Conservation (phyloP, 495 filamentous ascomycete genomes). For the Parmelia sp. region DNA sequence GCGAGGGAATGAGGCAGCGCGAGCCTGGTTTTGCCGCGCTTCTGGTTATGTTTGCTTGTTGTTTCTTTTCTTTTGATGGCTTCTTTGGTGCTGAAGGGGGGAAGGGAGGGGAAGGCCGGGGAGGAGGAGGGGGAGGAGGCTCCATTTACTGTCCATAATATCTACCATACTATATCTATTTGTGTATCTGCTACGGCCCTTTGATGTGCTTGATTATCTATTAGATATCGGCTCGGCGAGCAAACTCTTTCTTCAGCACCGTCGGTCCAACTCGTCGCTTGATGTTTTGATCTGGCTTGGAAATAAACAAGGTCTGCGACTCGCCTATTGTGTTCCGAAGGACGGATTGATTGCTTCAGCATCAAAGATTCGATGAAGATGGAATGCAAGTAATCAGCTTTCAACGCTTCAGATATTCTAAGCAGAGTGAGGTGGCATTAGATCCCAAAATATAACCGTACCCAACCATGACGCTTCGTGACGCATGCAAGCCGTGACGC, state of each 20-base stretch:
- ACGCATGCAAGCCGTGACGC: neutral
- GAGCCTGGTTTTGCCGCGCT: neutral
- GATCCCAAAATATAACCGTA: neutral
- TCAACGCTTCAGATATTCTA: no score
- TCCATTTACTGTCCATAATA: slow-evolving; percentile 12
- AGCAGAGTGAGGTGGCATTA: neutral
- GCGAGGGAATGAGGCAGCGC: neutral
- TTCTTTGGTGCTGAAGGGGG: neutral
- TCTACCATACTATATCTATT: slow-evolving; percentile 14
- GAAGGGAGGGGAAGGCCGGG: no score
- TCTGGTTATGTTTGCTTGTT: slow-evolving; percentile 11
- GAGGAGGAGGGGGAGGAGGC: slow-evolving; percentile 6
- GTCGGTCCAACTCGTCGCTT: no score
- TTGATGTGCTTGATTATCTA: slow-evolving; percentile 3
- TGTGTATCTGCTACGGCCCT: slow-evolving; percentile 13
- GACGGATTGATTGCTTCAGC: no score
- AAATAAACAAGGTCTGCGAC: no score
- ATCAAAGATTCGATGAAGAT: no score
- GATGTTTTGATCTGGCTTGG: no score
- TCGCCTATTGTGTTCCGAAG: no score
- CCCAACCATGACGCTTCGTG: neutral
- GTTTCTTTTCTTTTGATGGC: neutral
- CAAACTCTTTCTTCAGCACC: no score
- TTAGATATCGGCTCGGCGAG: no score
- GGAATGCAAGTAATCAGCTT: neutral